phyloP scores from a whole-genome alignment of 2,329 filamentous ascomycete species.

The Cryphonectria nitschkei region DNA sequence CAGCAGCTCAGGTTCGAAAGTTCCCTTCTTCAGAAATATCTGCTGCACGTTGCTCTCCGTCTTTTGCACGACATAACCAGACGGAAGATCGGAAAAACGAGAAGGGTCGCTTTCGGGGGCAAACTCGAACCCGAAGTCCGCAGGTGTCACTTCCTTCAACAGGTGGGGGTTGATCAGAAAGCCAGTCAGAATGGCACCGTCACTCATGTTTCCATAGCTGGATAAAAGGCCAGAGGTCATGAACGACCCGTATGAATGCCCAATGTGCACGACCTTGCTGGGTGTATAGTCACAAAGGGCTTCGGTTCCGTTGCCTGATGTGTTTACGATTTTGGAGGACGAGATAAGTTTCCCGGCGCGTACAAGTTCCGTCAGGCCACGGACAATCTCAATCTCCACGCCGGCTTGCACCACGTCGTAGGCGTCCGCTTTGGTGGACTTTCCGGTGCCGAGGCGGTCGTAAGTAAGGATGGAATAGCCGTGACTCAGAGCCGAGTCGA shows the following conservation, averaged over 20 bases:
- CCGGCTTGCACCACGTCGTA: constrained; percentile 44
- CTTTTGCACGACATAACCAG: constrained; percentile 34
- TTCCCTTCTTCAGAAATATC: constrained; percentile 38
- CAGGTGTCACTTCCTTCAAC: constrained; percentile 30
- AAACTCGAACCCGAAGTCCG: constrained; percentile 32
- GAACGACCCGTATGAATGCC: constrained; percentile 35
- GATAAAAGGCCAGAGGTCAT: constrained; percentile 16
- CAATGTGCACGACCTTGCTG: constrained; percentile 36
- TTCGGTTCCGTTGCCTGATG: constrained; percentile 19
- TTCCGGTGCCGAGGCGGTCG: constrained; percentile 43
- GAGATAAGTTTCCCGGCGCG: constrained; percentile 39
- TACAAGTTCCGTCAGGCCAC: constrained; percentile 41
- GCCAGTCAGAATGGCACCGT: constrained; percentile 45
- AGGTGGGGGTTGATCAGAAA: constrained; percentile 31
- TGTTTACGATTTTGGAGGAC: constrained; percentile 27
- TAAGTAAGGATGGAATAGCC: constrained; percentile 46
- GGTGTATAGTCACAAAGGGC: constrained; percentile 34
- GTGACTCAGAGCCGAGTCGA: constrained; percentile 39
- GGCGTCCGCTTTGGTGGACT: constrained; percentile 42
- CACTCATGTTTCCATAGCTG: constrained; percentile 38
- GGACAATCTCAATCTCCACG: constrained; percentile 44
- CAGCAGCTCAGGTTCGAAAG: constrained; percentile 37
- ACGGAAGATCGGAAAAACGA: constrained; percentile 30
- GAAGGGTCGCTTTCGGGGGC: constrained; percentile 31
- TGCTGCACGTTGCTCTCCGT: constrained; percentile 38